phyloP scores from a whole-genome alignment of 2,329 filamentous ascomycete species.

The Pseudopithomyces chartarum region DNA sequence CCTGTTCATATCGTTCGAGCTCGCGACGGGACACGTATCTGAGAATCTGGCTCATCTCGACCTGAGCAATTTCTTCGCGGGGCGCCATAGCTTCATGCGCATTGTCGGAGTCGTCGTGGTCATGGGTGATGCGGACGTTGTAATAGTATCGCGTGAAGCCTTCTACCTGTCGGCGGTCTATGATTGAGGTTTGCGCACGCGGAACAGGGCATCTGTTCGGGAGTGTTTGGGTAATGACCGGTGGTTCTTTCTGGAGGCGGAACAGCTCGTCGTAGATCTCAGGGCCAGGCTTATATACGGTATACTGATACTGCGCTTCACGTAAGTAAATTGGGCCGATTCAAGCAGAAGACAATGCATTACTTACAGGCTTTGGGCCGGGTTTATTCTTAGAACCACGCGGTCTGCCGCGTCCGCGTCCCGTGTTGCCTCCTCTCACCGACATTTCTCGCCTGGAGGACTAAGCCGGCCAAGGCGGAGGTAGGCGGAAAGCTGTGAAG shows the following conservation, averaged over 20 bases:
- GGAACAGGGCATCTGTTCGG: constrained; percentile 32
- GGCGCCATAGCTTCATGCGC: background rate
- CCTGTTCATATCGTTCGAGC: constrained; percentile 40
- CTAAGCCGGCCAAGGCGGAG: background rate
- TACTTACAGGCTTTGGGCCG: constrained; percentile 16
- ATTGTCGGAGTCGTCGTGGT: background rate
- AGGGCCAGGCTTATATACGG: constrained; percentile 31
- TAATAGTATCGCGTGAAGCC: constrained; percentile 31
- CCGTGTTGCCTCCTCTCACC: constrained; percentile 21
- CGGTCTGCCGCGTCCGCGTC: constrained; percentile 19
- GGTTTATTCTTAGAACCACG: constrained; percentile 22
- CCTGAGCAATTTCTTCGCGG: constrained; percentile 21
- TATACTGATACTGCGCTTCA: constrained; percentile 33
- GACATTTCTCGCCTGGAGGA: constrained; percentile 21
- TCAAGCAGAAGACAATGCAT: background rate
- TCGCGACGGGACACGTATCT: constrained; percentile 35
- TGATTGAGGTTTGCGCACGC: constrained; percentile 34
- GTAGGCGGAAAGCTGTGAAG: background rate
- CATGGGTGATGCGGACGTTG: constrained; percentile 24
- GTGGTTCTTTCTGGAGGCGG: constrained; percentile 33
- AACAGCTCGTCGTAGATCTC: constrained; percentile 37
- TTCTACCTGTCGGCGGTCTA: constrained; percentile 33
- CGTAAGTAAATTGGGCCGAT: constrained; percentile 1
- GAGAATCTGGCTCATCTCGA: constrained; percentile 36
- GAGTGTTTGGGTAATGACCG: constrained; percentile 29